Base-by-base conservation (phyloP, 371 early-diverging fungal genomes). In the Umbelopsis sp. region DNA sequence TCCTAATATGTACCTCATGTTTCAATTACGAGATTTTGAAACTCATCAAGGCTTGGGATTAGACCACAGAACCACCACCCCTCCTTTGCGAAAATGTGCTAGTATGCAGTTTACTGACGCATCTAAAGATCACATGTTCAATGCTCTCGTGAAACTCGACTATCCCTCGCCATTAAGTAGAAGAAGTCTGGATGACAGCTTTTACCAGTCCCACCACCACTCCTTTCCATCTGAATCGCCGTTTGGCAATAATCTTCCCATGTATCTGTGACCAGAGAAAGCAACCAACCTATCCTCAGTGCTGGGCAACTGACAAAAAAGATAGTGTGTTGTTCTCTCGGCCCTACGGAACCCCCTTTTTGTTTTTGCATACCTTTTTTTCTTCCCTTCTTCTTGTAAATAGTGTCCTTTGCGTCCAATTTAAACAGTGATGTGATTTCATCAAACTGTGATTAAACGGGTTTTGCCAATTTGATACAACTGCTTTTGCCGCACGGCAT, bases 11-110 rank as follows among this genome's bases (percentile, higher is more conserved):
- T 77, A 84, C 63, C 80, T 96, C 24, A 81, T 95, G 63, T 86
- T 87, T 67, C 95, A 95, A 78, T 76, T 96, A 62, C 79, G 87
- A 63, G 94, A 92, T 72, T 92, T 89, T 70, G 95, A 93, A 74
- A 82, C 44, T 18, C 41, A 44, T 32, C 50, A 37, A 29, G 53
- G 67, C 44, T 22, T 67, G 20, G 57, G 57, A 22, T 57, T 35
- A 18, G 35, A 57, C n/a, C 29, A 57, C 57, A 57, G 29, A 51
- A 8, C 48, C 5, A 35, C 57, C 35, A 57, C 22, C 14, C 29
- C 16, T 18, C 4, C 32, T 6, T 35, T 57, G 18, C 29, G 57
- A 57, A 57, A 57, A 18, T 57, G 57, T 18, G 14, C 32, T 57
- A 57, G 57, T 35, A 57, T 57, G 57, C 57, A 57, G 18, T 57